Conservation (phyloP, 495 filamentous ascomycete genomes). For the Podospora fimiseda region DNA sequence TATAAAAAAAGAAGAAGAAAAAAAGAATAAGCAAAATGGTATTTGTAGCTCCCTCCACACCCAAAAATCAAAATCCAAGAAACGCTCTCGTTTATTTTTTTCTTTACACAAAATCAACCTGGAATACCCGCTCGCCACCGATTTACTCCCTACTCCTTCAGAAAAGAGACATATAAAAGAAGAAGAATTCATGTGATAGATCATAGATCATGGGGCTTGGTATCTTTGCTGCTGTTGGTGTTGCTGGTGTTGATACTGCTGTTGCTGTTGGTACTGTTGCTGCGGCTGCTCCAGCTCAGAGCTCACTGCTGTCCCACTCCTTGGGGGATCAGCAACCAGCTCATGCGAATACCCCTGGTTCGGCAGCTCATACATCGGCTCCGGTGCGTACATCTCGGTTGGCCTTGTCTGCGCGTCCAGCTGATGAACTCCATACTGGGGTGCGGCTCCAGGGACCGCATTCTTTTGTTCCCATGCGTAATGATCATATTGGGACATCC, state of each 20-base stretch:
- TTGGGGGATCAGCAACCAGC: constrained; percentile 15
- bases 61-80: too few species aligned
- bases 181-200: too few species aligned
- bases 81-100: too few species aligned
- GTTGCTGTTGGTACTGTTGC: neutral
- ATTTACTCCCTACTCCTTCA: too few species aligned
- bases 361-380: constrained; percentile 28
- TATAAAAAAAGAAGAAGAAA: too few species aligned
- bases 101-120: too few species aligned
- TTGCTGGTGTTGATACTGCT: neutral
- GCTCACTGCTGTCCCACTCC: neutral
- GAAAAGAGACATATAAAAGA: too few species aligned
- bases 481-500: constrained; percentile 10
- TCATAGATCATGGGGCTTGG: constrained; percentile 1
- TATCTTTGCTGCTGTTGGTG: neutral
- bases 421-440: constrained; percentile 11
- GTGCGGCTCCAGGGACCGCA: neutral
- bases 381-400: constrained; percentile 19
- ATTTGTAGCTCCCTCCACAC: too few species aligned
- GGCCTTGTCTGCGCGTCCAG: constrained; percentile 16
- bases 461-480: constrained; percentile 17
- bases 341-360: constrained; percentile 26
- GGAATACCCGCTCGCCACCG: too few species aligned
- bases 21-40: too few species aligned
- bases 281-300: neutral